These are phyloP conservation scores for Pythium diclinum DNA, from an alignment of 352 stramenopile species.

Conservation along the genomic window DNA sequence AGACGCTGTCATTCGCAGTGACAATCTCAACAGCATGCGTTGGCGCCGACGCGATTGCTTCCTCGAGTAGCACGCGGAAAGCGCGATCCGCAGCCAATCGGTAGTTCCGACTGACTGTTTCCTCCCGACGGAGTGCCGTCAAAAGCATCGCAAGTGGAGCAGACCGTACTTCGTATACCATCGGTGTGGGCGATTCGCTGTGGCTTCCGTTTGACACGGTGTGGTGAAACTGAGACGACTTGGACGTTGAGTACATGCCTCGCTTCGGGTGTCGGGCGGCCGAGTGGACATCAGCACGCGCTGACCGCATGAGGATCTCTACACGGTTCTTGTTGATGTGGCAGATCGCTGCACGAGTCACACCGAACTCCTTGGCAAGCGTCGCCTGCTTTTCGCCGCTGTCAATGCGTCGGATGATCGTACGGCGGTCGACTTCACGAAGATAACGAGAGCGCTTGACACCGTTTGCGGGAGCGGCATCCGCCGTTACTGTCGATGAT, in stretches of 20 bases:
- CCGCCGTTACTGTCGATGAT: neutral
- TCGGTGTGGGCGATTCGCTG: constrained; percentile 8
- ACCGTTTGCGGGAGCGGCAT: neutral
- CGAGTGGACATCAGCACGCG: constrained; percentile 21
- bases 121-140: constrained; percentile 20
- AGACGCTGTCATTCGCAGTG: constrained; percentile 8
- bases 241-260: constrained; percentile 29
- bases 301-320: constrained; percentile 35
- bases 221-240: constrained; percentile 17
- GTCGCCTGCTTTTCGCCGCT: constrained; percentile 36
- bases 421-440: constrained; percentile 25
- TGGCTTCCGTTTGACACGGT: neutral
- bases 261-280: constrained; percentile 24
- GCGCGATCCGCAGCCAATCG: constrained; percentile 20
- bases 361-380: constrained; percentile 37
- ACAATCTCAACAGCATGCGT: constrained; percentile 20
- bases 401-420: constrained; percentile 37
- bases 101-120: constrained; percentile 16
- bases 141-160: constrained; percentile 24
- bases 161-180: constrained; percentile 29
- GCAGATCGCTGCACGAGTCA: constrained; percentile 38
- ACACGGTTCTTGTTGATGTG: constrained; percentile 46
- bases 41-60: constrained; percentile 27
- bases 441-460: constrained; percentile 29
- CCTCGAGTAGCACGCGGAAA: constrained; percentile 31